These are phyloP conservation scores for Glebionis coronaria DNA, from an alignment of 129 eudicot species.

Conservation along the genomic window DNA sequence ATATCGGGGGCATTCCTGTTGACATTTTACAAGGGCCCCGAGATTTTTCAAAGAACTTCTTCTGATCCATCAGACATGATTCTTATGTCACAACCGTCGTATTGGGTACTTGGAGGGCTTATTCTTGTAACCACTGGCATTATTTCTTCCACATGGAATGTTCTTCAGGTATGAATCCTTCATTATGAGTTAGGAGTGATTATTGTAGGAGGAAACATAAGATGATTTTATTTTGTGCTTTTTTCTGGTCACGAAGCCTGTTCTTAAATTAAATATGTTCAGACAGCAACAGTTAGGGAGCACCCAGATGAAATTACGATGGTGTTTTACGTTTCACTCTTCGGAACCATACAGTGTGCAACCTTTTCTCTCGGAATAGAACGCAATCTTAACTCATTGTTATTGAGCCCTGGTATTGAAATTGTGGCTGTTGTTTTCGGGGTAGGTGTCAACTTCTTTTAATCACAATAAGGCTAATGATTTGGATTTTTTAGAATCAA, in stretches of 20 bases:
- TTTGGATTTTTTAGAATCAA: neutral
- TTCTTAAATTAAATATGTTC: neutral
- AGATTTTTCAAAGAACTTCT: neutral
- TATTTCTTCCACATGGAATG: neutral
- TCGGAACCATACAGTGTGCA: conserved; percentile 3
- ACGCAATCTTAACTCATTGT: neutral
- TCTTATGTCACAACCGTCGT: neutral
- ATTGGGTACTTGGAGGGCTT: conserved; percentile 2
- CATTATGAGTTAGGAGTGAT: neutral
- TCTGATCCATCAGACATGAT: neutral
- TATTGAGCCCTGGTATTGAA: neutral
- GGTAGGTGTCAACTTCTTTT: neutral
- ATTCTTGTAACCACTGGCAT: neutral
- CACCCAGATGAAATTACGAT: conserved; percentile 8
- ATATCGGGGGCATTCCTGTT: neutral
- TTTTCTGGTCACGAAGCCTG: too few relatives aligned
- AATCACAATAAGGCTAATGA: neutral
- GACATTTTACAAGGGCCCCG: neutral
- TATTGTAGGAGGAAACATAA: neutral
- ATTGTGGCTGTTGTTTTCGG: neutral
- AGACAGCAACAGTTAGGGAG: neutral
- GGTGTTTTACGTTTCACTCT: neutral
- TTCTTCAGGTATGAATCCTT: neutral
- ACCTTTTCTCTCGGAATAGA: neutral
- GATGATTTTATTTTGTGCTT: too few relatives aligned